Evolutionary conservation across 108 stramenopile genomes (phyloP).

Genomic region (Nannochloropsis gaditana): DNA sequence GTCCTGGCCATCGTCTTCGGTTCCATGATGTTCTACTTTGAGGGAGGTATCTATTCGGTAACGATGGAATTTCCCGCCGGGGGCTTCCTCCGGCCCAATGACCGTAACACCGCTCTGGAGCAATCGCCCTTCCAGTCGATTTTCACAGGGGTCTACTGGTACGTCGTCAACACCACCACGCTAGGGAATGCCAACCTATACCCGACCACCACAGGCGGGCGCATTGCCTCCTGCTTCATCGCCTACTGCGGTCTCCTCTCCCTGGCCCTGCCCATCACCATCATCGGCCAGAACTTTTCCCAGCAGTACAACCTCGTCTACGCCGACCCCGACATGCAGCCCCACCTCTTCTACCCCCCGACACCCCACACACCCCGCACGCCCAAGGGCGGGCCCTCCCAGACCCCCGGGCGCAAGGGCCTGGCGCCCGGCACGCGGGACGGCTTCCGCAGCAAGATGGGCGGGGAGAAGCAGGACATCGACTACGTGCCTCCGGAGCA

Average conservation of each 20-base stretch:
- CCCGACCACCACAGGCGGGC: conserved; percentile 21
- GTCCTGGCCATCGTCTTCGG: neutral
- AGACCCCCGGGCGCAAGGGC: neutral
- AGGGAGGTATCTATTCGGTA: conserved; percentile 13
- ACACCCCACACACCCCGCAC: neutral
- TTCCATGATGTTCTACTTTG: conserved; percentile 13
- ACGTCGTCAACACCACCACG: neutral
- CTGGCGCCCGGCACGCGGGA: neutral
- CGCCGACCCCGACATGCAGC: neutral
- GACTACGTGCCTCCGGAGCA: neutral
- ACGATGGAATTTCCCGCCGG: neutral
- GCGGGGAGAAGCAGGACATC: neutral
- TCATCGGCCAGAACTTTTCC: conserved; percentile 19
- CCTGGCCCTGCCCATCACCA: conserved; percentile 23
- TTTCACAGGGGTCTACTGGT: conserved; percentile 3
- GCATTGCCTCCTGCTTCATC: conserved; percentile 16
- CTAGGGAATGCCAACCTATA: neutral
- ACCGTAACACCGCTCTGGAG: neutral
- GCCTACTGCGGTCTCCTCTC: neutral
- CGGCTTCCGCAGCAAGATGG: neutral
- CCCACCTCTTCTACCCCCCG: conserved; percentile 5
- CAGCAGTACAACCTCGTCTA: conserved; percentile 20
- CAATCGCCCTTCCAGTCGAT: conserved; percentile 18
- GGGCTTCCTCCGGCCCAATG: conserved; percentile 16
- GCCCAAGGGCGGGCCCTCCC: neutral